Percentiles rank a stretch among this genome's conserved stretches.
These are phyloP conservation scores for Penicillium canariense DNA, from an alignment of 495 filamentous ascomycete species.

Conservation along the genomic window DNA sequence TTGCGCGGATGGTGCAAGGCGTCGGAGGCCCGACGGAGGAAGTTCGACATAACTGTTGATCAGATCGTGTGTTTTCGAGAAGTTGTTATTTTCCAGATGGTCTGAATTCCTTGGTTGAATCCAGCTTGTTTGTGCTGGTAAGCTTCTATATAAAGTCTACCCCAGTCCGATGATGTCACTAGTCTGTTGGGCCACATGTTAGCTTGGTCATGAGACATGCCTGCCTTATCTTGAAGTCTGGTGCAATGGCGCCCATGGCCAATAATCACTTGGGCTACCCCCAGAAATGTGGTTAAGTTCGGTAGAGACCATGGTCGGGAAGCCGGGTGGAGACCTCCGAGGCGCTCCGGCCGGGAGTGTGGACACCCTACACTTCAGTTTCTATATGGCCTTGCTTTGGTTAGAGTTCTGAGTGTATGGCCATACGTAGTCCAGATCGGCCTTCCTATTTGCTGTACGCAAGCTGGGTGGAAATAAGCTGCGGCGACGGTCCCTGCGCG, in stretches of 20 bases:
- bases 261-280: background rate
- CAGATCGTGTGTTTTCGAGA: background rate
- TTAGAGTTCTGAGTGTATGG: background rate
- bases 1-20: background rate
- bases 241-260: background rate
- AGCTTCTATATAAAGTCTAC: background rate
- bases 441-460: too few relatives aligned
- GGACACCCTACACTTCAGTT: background rate
- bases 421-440: background rate
- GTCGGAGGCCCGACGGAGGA: background rate
- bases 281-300: background rate
- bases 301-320: background rate
- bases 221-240: background rate
- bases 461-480: too few relatives aligned
- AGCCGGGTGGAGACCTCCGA: constrained; percentile 1
- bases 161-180: background rate
- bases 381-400: too few relatives aligned
- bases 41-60: background rate
- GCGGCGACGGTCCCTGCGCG: too few relatives aligned
- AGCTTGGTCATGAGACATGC: background rate
- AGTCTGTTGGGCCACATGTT: background rate
- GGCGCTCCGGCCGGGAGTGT: background rate
- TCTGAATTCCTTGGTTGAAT: background rate
- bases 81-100: background rate
- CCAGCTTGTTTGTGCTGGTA: background rate